Evolutionary conservation across 257 asterid genomes (phyloP).

Genomic region (Solanum arcanum): DNA sequence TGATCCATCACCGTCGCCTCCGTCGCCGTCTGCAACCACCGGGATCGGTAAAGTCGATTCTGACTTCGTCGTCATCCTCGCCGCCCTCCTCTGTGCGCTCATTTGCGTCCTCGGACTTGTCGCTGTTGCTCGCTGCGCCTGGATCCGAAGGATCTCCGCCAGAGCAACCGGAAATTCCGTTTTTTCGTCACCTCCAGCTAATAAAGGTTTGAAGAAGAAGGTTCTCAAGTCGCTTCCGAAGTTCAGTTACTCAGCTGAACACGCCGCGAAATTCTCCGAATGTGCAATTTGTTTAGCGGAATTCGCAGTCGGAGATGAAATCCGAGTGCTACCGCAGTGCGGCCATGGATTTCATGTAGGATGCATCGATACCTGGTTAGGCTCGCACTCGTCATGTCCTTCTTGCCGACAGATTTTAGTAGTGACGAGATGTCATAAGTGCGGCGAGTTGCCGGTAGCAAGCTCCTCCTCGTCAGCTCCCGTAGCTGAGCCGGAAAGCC

Average conservation of each 20-base stretch:
- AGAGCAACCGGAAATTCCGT: neutral
- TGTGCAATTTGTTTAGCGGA: constrained; percentile 21
- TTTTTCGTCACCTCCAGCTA: neutral
- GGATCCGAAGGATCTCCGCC: constrained; percentile 2
- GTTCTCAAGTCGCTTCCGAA: constrained; percentile 11
- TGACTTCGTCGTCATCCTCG: neutral
- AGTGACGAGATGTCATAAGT: constrained; percentile 1
- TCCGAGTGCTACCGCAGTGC: constrained; percentile 16
- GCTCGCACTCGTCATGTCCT: constrained; percentile 16
- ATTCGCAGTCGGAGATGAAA: constrained; percentile 3
- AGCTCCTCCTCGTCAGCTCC: neutral
- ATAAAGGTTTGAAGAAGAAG: constrained; percentile 11
- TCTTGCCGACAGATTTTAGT: constrained; percentile 15
- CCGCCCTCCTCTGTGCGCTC: neutral
- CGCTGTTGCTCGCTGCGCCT: neutral
- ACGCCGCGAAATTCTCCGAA: neutral
- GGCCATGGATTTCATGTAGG: constrained; percentile 17
- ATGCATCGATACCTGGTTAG: constrained; percentile 19
- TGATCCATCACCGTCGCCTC: neutral
- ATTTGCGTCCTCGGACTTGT: neutral
- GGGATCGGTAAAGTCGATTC: neutral
- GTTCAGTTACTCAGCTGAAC: constrained; percentile 1
- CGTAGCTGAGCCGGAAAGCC: neutral
- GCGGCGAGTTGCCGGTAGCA: constrained; percentile 6
- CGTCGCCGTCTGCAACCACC: neutral